Evolutionary conservation across 495 filamentous ascomycete genomes (phyloP), one percentile per base, ranked within the genome.

Genomic region (Tuber indicum): DNA sequence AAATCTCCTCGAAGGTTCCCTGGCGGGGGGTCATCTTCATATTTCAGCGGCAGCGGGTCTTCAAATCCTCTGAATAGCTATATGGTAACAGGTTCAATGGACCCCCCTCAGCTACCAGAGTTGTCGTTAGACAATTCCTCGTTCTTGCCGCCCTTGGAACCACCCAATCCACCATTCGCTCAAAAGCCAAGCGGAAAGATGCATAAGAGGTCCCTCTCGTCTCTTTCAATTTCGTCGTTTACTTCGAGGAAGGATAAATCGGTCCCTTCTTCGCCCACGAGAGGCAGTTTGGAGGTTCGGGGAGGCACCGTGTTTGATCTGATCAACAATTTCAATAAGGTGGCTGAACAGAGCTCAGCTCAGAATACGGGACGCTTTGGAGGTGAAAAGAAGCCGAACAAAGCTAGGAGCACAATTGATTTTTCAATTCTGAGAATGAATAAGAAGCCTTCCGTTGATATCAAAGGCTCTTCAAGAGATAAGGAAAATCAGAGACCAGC

Each of bases 191-290:
- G 82, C 69, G 71, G 71, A 43, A 77, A 75, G 72, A 19, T 79
- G 75, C 82, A 83, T 72, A 83, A 83, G 49, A 79, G 82, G 62
- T 83, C 82, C 26, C 75, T 83, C 46, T 83, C 82, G 14, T 79
- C 82, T 45, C 26, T 83, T 4, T 83, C 82, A 16, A 78, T 83
- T 66, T 62, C 79, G 19, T 83, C 82, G 58, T 79, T 81, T 70
- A 83, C 78, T n/a, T 83, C 81, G 36, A 82, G 73, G 42, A 78
- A 72, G 43, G 81, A 82, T 46, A 49, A 75, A 32, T 74, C 76
- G 32, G 79, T 74, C 6, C 71, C 80, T 19, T 72, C 74, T 21
- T 83, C 81, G 12, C 81, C 81, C 41, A 81, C 81, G 4, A 76
- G 82, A 46, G 76, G 75, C 0, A 83, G 82, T 72, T 74, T 83